These are phyloP conservation scores for Niveomyces coronatus DNA, from an alignment of 2,329 filamentous ascomycete genomes.

Conservation along the genomic window DNA sequence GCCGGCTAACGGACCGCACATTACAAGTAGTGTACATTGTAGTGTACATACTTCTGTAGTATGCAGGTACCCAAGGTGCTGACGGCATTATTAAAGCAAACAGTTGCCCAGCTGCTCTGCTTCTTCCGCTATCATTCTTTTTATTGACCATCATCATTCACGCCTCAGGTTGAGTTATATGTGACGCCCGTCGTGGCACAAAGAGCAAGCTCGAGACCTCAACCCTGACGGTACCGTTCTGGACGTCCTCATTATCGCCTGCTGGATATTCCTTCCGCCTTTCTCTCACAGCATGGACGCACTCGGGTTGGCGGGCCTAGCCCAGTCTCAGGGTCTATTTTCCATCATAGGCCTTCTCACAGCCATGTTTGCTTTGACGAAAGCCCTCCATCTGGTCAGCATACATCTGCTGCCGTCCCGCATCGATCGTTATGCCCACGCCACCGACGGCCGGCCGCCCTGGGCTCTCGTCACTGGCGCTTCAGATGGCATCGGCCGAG, in stretches of 20 bases:
- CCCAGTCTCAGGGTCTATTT: slow-evolving; percentile 1
- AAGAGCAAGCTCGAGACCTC: too few relatives aligned
- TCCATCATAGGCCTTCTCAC: slow-evolving; percentile 14
- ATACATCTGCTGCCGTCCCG: slow-evolving; percentile 15
- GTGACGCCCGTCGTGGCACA: not conserved
- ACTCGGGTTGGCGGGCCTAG: not conserved
- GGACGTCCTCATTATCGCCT: too few relatives aligned
- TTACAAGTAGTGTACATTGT: too few relatives aligned
- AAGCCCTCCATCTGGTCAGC: slow-evolving; percentile 5
- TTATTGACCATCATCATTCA: too few relatives aligned
- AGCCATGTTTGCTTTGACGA: slow-evolving; percentile 9
- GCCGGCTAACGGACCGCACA: too few relatives aligned
- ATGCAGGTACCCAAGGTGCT: too few relatives aligned
- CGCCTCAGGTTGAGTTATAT: not conserved
- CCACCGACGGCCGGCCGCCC: slow-evolving; percentile 13
- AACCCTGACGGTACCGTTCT: too few relatives aligned
- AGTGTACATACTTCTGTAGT: too few relatives aligned
- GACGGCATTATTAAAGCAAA: too few relatives aligned
- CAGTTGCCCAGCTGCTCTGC: too few relatives aligned
- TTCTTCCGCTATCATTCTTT: too few relatives aligned
- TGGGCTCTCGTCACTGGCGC: slow-evolving; percentile 25
- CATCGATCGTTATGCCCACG: slow-evolving; percentile 10
- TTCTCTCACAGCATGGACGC: not conserved
- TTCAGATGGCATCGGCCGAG: slow-evolving; percentile 24
- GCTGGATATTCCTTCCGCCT: too few relatives aligned